Conservation (phyloP, 306 rosid genomes). For the Boehmeria nivea region DNA sequence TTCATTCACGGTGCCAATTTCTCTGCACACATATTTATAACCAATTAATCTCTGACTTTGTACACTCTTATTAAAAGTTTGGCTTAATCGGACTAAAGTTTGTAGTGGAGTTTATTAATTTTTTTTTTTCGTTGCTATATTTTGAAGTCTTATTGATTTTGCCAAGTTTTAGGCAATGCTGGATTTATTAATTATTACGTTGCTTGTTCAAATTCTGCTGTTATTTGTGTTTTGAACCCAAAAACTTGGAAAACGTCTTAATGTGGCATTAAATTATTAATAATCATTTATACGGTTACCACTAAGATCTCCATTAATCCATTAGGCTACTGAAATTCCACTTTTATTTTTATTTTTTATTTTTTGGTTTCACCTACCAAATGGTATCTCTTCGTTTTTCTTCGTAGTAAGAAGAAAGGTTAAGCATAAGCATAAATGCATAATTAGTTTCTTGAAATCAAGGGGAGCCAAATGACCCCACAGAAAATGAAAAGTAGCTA, state of each 20-base stretch:
- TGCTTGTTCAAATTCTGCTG: not conserved
- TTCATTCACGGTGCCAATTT: not conserved
- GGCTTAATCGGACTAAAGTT: not conserved
- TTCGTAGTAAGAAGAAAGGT: not conserved
- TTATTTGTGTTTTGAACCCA: not conserved
- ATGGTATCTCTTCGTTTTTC: not conserved
- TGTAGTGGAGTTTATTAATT: not conserved
- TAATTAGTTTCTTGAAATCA: constrained; percentile 1
- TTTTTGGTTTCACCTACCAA: not conserved
- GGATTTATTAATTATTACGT: not conserved
- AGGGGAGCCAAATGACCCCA: constrained; percentile 3
- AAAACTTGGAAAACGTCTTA: not conserved
- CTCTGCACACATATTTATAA: not conserved
- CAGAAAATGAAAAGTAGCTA: too few species aligned
- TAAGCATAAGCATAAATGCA: not conserved
- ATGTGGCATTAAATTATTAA: too few species aligned
- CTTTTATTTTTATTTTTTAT: not conserved
- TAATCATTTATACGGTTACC: not conserved
- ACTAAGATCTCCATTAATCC: too few species aligned
- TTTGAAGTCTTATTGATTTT: too few species aligned
- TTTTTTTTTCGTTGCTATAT: too few species aligned
- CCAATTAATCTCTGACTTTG: not conserved
- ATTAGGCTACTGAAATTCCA: not conserved
- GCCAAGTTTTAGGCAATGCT: too few species aligned
- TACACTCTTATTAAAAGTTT: not conserved